A percentile compares a stretch with the other conserved stretches of the same genome.
These are phyloP conservation scores for Globisporangium takayamanum DNA, from an alignment of 352 stramenopile genomes.

Conservation along the genomic window DNA sequence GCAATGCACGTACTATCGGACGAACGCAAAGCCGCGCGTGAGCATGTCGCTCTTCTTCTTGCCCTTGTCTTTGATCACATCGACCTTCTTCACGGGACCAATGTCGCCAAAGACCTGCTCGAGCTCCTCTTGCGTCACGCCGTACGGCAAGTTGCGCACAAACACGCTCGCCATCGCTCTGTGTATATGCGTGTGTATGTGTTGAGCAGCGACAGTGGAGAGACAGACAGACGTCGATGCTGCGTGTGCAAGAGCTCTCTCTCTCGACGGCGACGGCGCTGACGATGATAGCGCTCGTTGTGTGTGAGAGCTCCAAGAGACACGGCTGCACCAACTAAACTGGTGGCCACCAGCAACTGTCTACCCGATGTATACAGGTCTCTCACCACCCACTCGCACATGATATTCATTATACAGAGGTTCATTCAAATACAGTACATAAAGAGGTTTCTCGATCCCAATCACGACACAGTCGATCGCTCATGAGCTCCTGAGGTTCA, in stretches of 20 bases:
- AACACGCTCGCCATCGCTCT: constrained; percentile 56
- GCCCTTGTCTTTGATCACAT: constrained; percentile 88
- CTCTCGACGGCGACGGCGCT: too few species aligned
- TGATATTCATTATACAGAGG: background rate
- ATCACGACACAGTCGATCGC: background rate
- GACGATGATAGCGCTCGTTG: too few species aligned
- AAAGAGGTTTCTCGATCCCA: background rate
- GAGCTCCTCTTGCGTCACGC: constrained; percentile 78
- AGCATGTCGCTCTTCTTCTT: constrained; percentile 74
- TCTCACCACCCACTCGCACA: background rate
- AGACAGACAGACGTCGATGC: too few species aligned
- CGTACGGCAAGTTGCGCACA: constrained; percentile 83
- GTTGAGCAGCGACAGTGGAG: too few species aligned
- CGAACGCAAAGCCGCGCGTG: constrained; percentile 81
- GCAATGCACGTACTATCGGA: constrained; percentile 65
- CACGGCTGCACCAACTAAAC: constrained; percentile 6
- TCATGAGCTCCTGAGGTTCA: background rate
- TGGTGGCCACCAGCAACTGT: constrained; percentile 6
- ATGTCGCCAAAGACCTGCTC: constrained; percentile 80
- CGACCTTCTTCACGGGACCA: constrained; percentile 79
- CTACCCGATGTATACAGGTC: background rate
- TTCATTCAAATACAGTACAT: background rate
- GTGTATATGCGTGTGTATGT: background rate
- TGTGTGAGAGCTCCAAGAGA: constrained; percentile 7
- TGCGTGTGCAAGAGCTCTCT: too few species aligned